phyloP scores from a whole-genome alignment of 2,329 filamentous ascomycete genomes.

The Colletotrichum kahawae region DNA sequence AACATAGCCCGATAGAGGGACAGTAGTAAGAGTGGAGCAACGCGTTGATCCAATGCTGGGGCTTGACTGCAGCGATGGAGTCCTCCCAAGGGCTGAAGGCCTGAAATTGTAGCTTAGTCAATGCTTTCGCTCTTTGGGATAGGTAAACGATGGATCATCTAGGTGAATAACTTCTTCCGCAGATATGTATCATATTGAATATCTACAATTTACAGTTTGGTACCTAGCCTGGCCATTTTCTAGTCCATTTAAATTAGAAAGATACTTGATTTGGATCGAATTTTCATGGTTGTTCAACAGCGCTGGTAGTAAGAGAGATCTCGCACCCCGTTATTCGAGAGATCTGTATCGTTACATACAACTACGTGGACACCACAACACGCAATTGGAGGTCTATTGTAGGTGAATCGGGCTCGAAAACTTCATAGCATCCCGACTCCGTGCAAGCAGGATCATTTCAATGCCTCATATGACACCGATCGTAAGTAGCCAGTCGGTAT shows the following conservation, averaged over 20 bases:
- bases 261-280: background rate
- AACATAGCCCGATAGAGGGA: too few species aligned
- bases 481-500: background rate
- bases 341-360: fast-evolving
- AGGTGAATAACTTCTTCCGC: too few species aligned
- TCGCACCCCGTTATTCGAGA: fast-evolving
- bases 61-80: too few species aligned
- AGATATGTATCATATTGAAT: too few species aligned
- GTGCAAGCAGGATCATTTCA: background rate
- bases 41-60: too few species aligned
- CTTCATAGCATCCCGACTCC: background rate
- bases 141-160: too few species aligned
- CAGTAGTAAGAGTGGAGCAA: too few species aligned
- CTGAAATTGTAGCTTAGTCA: too few species aligned
- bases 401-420: background rate
- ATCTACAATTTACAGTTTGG: too few species aligned
- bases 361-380: fast-evolving
- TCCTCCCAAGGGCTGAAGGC: too few species aligned
- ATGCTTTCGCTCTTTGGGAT: too few species aligned
- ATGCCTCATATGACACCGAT: background rate
- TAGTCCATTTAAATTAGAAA: fast-evolving
- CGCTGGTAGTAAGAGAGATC: background rate
- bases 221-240: too few species aligned
- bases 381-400: background rate
- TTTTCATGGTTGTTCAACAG: background rate